Base-by-base conservation (phyloP, 257 asterid species). In the Mitragyna speciosa region DNA sequence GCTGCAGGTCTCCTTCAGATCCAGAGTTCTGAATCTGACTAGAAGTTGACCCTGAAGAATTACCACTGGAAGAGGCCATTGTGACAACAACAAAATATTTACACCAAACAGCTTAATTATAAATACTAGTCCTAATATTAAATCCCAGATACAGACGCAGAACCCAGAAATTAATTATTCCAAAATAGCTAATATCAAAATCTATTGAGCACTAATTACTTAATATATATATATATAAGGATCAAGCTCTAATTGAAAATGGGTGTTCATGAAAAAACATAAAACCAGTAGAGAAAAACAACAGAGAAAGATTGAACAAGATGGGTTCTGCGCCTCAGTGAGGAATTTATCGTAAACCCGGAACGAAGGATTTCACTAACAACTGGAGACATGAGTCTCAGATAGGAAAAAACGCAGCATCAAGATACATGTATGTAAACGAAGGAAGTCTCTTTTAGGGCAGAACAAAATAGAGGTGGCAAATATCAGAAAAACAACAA, bases 281-380 rank as follows among this genome's bases (percentile, higher is more conserved):
- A 93, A 85, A 95, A 95, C 99, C 99, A 93, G 88, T 93, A 93
- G 76, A 95, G 97, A 80, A 95, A 95, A 0, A 89, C 98, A 83
- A 95, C 95, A 0, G 99, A 95, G 85, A 95, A 92, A 77, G 99
- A 95, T 79, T 93, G 99, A 77, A 95, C 99, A 51, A 95, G 98
- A 71, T 90, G 97, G 14, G 96, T 89, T 52, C 94, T 80, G 41
- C 92, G 93, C 71, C 96, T 78, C 54, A 92, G 88, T 2, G 97
- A 85, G 41, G 97, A 90, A 67, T 85, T 80, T 78, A 93, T 90
- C 78, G 83, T 88, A 81, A 85, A 88, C 70, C 96, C 94, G 56
- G 96, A 89, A 80, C 89, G 83, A 80, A 91, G 91, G 79, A 92
- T 76, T 89, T 95, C 97, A 84, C 94, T 88, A 78, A 95, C 86